Evolutionary conservation across 2,329 filamentous ascomycete species (phyloP), one percentile per base, ranked within the genome.

Genomic region (Boeremia lycopersici): DNA sequence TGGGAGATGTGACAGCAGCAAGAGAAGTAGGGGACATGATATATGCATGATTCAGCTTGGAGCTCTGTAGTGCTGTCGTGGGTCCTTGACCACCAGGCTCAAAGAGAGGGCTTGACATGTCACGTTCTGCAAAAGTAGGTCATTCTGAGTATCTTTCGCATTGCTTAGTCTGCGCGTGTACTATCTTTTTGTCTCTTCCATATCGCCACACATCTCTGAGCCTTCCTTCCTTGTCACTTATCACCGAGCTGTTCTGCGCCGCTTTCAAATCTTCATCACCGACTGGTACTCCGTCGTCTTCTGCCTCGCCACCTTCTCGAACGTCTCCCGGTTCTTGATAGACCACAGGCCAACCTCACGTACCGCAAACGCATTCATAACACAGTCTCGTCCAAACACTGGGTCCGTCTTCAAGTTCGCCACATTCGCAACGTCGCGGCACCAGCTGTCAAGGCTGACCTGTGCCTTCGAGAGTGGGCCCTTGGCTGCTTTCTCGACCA

Each of bases 281-380:
- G 43, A 38, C 53, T 68, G 66, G 30, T 69, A 72, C 6, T 69
- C 70, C 26, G 60, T 26, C 15, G 63, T 62, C 57, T 62, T 71
- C 49, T 63, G 52, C 42, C 49, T 68, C 4, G 69, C 78, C 74
- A 77, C 78, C 15, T 39, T 64, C 3, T 63, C 54, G 8, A 82
- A 66, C 11, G 55, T 57, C 1, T 73, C 65, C 2, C 67, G 67
- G n/a, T 80, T 72, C 51, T 69, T 70, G n/a, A 80, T 60, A 50
- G 74, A 78, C 72, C 74, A 81, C 2, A 84, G 64, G 5, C 77
- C 72, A 41, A 84, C 61, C 61, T 84, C 81, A 7, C 82, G 74
- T 0, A 77, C 72, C 0, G 82, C 81, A 30, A 80, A 73, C 0
- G 80, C 77, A 67, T 83, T 79, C 61, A 83, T 79, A 5, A 84